Conservation (phyloP, 208 protist genomes). For the Tritrichomonas musculus region DNA sequence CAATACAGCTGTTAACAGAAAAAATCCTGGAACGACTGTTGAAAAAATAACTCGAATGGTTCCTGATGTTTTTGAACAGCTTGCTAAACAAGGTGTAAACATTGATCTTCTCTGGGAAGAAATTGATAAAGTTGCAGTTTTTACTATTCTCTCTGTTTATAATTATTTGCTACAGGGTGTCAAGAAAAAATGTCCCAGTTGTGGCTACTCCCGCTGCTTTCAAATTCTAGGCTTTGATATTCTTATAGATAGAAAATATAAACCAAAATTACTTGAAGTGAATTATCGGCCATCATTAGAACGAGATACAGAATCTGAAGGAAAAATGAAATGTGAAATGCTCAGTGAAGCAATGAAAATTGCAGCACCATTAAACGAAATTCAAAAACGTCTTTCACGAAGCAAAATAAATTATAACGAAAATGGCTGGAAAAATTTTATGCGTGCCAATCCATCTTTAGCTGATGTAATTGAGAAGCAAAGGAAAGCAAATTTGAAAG, state of each 20-base stretch:
- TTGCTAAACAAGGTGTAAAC: background rate
- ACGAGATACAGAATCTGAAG: background rate
- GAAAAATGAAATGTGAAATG: background rate
- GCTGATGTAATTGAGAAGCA: background rate
- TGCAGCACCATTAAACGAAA: background rate
- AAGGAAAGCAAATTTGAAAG: background rate
- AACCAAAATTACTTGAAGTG: slow-evolving; percentile 84
- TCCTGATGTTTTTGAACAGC: background rate
- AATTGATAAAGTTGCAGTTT: background rate
- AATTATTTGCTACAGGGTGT: background rate
- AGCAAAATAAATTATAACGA: background rate
- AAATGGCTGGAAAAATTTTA: background rate
- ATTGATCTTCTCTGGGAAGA: background rate
- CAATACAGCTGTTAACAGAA: background rate
- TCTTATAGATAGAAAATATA: slow-evolving; percentile 73
- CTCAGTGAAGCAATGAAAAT: background rate
- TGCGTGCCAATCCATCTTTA: background rate
- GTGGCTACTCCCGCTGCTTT: slow-evolving; percentile 61
- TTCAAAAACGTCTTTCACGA: background rate
- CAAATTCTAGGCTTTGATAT: slow-evolving; percentile 90
- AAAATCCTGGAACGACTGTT: background rate
- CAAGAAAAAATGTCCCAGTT: background rate
- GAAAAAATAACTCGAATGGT: background rate
- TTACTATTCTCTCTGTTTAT: background rate
- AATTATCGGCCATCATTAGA: slow-evolving; percentile 83